phyloP scores from a whole-genome alignment of 192 early-diverging fungal genomes.

The Allomyces macrogynus region DNA sequence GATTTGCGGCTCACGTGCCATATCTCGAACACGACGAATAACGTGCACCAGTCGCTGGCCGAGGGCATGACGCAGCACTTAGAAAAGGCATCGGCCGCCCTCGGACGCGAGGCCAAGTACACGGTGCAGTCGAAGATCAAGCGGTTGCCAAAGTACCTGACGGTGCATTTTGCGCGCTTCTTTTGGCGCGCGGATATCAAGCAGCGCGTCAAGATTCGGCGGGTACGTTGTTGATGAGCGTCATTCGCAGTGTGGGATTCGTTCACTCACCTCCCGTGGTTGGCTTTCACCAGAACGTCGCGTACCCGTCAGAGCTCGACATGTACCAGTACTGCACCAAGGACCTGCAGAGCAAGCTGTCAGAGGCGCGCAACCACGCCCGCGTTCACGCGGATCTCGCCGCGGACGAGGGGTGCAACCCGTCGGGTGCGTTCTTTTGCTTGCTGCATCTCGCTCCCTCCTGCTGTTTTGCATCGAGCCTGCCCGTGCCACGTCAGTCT shows the following conservation, averaged over 20 bases:
- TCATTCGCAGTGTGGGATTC: not conserved
- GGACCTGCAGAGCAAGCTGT: conserved; percentile 56
- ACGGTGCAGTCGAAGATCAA: conserved; percentile 50
- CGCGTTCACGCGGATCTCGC: conserved; percentile 47
- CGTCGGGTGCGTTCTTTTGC: conserved; percentile 20
- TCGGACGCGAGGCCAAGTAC: conserved; percentile 63
- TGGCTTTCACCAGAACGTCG: conserved; percentile 36
- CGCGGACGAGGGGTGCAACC: conserved; percentile 64
- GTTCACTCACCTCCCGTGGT: not conserved
- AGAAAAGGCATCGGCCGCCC: conserved; percentile 69
- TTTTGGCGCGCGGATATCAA: conserved; percentile 74
- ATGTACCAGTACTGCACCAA: conserved; percentile 65
- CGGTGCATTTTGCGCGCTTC: conserved; percentile 81
- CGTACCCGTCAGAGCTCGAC: conserved; percentile 84
- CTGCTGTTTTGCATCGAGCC: no score
- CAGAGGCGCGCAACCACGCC: conserved; percentile 14
- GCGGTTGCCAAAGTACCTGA: conserved; percentile 71
- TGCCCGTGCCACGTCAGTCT: no score
- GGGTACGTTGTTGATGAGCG: conserved; percentile 13
- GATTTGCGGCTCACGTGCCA: conserved; percentile 30
- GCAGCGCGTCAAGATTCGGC: conserved; percentile 79
- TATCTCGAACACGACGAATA: conserved; percentile 29
- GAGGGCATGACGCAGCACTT: conserved; percentile 58
- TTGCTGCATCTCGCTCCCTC: no score
- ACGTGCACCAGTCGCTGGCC: conserved; percentile 16